Evolutionary conservation across 495 filamentous ascomycete genomes (phyloP).

Genomic region (Pyrenopolyporus hunteri): DNA sequence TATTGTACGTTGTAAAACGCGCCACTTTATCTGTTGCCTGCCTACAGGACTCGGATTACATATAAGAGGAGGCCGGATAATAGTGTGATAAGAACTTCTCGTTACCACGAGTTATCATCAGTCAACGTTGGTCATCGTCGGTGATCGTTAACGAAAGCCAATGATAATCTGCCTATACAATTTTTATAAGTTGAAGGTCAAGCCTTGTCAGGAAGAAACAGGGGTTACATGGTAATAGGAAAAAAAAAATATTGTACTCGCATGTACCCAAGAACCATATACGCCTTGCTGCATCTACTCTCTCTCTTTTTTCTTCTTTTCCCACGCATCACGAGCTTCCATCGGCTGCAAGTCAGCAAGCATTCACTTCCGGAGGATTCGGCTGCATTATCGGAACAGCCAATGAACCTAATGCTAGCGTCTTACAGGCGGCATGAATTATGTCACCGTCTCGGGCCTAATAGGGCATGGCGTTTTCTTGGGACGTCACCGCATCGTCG

Average conservation of each 20-base stretch:
- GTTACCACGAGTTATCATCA: neutral
- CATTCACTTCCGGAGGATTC: conserved; percentile 33
- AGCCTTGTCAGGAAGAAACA: too few species aligned
- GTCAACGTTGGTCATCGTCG: too few species aligned
- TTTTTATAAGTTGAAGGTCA: too few species aligned
- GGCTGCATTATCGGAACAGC: conserved; percentile 32
- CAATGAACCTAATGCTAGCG: conserved; percentile 30
- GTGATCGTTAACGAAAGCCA: too few species aligned
- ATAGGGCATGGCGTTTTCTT: conserved; percentile 32
- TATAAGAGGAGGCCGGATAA: neutral
- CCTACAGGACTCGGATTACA: too few species aligned
- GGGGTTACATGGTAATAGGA: too few species aligned
- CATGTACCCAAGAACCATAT: neutral
- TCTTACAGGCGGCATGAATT: conserved; percentile 31
- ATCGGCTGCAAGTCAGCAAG: conserved; percentile 36
- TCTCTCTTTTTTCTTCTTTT: conserved; percentile 5
- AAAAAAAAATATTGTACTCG: neutral
- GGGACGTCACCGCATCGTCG: conserved; percentile 34
- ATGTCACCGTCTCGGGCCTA: conserved; percentile 34
- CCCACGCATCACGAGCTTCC: conserved; percentile 12
- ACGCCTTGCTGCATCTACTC: neutral
- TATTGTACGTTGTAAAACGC: too few species aligned
- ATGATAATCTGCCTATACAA: neutral
- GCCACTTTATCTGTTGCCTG: too few species aligned
- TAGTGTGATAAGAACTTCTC: neutral